Conservation (phyloP, 2,329 filamentous ascomycete species). For the Cadophora malorum region DNA sequence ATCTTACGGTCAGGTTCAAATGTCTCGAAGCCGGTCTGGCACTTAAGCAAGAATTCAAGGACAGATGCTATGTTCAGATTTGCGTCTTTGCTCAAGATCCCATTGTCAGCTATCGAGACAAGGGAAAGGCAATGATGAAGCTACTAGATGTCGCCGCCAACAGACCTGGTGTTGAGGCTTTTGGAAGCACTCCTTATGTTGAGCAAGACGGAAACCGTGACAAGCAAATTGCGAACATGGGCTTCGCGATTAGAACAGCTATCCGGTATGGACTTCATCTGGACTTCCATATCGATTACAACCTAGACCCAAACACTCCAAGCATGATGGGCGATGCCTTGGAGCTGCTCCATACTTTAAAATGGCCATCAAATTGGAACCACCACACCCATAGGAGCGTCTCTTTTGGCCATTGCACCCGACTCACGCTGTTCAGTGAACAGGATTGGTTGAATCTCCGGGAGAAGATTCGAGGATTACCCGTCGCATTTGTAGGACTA, state of each 20-base stretch:
- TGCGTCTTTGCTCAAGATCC: constrained; percentile 76
- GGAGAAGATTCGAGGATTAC: constrained; percentile 56
- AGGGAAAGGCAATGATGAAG: constrained; percentile 56
- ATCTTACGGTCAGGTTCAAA: constrained; percentile 63
- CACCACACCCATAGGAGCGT: constrained; percentile 52
- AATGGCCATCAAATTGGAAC: constrained; percentile 52
- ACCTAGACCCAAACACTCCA: constrained; percentile 57
- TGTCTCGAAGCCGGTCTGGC: constrained; percentile 63
- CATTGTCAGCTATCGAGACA: constrained; percentile 61
- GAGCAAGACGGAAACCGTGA: constrained; percentile 53
- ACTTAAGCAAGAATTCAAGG: constrained; percentile 60
- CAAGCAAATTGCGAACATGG: constrained; percentile 61
- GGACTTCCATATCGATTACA: constrained; percentile 77
- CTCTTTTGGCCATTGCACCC: constrained; percentile 72
- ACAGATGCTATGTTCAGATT: constrained; percentile 66
- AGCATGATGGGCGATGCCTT: constrained; percentile 62
- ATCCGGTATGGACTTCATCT: constrained; percentile 60
- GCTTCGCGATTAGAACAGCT: constrained; percentile 65
- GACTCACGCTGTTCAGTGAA: constrained; percentile 61
- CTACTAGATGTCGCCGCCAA: constrained; percentile 56
- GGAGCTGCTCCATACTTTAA: constrained; percentile 52
- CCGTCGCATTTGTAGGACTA: constrained; percentile 71
- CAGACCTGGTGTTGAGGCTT: constrained; percentile 57
- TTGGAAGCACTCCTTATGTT: constrained; percentile 75
- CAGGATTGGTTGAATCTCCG: constrained; percentile 58